Conservation (phyloP, 2,329 filamentous ascomycete genomes). For the Xylaria sp. region DNA sequence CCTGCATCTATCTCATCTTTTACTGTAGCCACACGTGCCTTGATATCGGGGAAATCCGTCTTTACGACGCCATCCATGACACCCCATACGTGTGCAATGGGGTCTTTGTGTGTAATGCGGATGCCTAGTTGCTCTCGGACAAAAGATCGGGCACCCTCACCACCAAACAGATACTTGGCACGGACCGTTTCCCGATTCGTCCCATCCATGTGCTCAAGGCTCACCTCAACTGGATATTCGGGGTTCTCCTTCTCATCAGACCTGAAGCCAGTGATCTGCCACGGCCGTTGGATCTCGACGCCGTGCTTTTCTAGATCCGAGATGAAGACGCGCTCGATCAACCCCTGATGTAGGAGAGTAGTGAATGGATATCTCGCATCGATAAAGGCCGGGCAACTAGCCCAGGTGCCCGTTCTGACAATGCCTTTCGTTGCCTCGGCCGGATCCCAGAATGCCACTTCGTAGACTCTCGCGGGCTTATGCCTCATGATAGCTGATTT, state of each 20-base stretch:
- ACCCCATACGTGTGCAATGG: conserved; percentile 74
- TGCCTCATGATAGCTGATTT: conserved; percentile 88
- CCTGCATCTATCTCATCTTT: background rate
- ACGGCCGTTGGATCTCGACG: conserved; percentile 66
- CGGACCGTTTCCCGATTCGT: conserved; percentile 68
- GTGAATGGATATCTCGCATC: conserved; percentile 74
- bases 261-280: conserved; percentile 66
- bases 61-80: conserved; percentile 76
- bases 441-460: conserved; percentile 77
- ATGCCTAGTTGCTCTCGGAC: conserved; percentile 71
- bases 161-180: conserved; percentile 74
- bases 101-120: conserved; percentile 72
- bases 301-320: conserved; percentile 67
- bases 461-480: conserved; percentile 83
- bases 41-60: conserved; percentile 79
- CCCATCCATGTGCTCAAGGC: conserved; percentile 77
- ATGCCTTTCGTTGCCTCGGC: conserved; percentile 61
- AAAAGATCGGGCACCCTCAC: conserved; percentile 72
- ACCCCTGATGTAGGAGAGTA: conserved; percentile 72
- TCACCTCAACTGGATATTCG: conserved; percentile 80
- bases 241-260: conserved; percentile 61
- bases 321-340: conserved; percentile 74
- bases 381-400: conserved; percentile 85
- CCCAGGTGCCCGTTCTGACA: conserved; percentile 74
- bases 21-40: conserved; percentile 50